Base-by-base conservation (phyloP, 108 stramenopile genomes). In the Pseudonitzschia pungens region DNA sequence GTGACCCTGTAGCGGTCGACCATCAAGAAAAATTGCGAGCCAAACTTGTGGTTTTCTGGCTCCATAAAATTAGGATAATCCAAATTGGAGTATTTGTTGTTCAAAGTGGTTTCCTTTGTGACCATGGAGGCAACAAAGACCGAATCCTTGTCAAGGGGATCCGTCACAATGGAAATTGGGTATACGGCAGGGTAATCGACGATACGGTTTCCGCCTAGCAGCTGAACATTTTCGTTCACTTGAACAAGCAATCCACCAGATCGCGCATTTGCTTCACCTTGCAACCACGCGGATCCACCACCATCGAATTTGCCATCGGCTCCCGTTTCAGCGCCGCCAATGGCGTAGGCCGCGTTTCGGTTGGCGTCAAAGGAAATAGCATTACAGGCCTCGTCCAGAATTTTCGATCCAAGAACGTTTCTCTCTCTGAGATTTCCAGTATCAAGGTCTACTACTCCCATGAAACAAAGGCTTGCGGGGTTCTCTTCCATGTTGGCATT, bases 61-160 rank as follows among this genome's bases (percentile, higher is more conserved):
- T 48, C 11, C 2, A 72, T 63, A 22, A 54, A 65, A 54, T 79
- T 68, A 0, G 78, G 72, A 21, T 57, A 42, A 9, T 24, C 60
- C 4, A 41, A 55, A 16, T 12, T 14, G 16, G 21, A 42, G 21
- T 36, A 31, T 4, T 22, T 33, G 16, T 53, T 50, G 21, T 48
- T 60, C 8, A 20, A 2, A 4, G 50, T 36, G 32, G 31, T 31
- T 9, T 24, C 40, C 20, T 77, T 45, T 9, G 78, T 69, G 1
- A 48, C 68, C 53, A 72, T 73, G 24, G 54, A 68, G 40, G 69
- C 78, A 24, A 79, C 78, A 65, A 65, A 79, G 2, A 79, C 41
- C 20, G 28, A 20, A 15, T 67, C 45, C n/a, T 48, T 67, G 29
- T 62, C 33, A 18, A 62, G 36, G 16, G 69, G 63, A 62, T 72